phyloP scores from a whole-genome alignment of 495 filamentous ascomycete genomes.

The Apiosordaria backusii region DNA sequence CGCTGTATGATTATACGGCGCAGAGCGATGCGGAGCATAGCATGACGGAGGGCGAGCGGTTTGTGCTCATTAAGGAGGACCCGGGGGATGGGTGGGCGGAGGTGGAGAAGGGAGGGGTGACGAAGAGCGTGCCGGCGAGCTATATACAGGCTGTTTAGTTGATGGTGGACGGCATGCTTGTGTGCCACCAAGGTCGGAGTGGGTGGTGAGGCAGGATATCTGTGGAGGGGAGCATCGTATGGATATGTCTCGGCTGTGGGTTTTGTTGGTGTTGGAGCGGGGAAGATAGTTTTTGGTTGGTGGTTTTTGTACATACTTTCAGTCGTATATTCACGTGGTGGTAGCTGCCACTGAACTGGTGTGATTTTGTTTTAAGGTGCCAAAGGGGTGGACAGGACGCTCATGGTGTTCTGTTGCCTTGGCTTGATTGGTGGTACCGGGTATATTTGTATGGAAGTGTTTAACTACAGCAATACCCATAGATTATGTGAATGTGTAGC shows the following conservation, averaged over 20 bases:
- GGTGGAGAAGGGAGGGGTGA: constrained; percentile 84
- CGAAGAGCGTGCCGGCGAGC: constrained; percentile 90
- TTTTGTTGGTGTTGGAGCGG: neutral
- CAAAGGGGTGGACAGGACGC: neutral
- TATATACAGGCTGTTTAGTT: constrained; percentile 74
- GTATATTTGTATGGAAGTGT: neutral
- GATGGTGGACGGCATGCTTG: neutral
- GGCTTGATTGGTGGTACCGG: neutral
- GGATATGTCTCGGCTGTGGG: neutral
- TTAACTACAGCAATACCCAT: neutral
- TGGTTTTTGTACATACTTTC: neutral
- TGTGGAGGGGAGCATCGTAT: too few relatives aligned
- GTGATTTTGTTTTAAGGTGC: neutral
- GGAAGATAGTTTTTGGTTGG: too few relatives aligned
- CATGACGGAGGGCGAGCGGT: constrained; percentile 87
- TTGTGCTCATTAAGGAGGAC: constrained; percentile 81
- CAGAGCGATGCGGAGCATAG: constrained; percentile 81
- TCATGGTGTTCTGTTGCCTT: neutral
- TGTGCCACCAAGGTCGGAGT: neutral
- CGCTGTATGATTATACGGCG: constrained; percentile 86
- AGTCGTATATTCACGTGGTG: neutral
- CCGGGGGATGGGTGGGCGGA: constrained; percentile 94
- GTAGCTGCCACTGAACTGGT: neutral
- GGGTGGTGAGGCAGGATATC: neutral
- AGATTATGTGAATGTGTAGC: too few relatives aligned